Percentiles rank a stretch among this genome's conserved stretches.
phyloP scores from a whole-genome alignment of 2,329 filamentous ascomycete species.

The Fusarium penzigii region DNA sequence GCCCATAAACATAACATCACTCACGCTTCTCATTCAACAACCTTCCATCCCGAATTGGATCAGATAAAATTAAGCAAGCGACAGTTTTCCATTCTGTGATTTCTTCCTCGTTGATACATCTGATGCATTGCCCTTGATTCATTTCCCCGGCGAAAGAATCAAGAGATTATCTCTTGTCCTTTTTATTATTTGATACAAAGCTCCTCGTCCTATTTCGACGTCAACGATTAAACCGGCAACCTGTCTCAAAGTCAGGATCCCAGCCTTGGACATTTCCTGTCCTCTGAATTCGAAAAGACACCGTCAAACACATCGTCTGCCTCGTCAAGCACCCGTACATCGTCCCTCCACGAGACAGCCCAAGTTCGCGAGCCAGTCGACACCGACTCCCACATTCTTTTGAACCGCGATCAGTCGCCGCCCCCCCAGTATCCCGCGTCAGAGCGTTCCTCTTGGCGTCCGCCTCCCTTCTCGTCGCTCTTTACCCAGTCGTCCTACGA shows the following conservation, averaged over 20 bases:
- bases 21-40: conserved; percentile 23
- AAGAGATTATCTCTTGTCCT: background rate
- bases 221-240: conserved; percentile 35
- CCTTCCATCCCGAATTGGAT: conserved; percentile 14
- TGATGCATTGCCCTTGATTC: conserved; percentile 1
- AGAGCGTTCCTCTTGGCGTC: conserved; percentile 54
- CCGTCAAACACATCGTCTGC: conserved; percentile 29
- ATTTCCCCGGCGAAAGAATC: too few species aligned
- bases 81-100: background rate
- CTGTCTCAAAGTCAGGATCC: conserved; percentile 39
- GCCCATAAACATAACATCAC: conserved; percentile 12
- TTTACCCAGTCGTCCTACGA: conserved; percentile 44
- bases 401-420: conserved; percentile 47
- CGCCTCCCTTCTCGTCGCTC: conserved; percentile 63
- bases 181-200: conserved; percentile 1
- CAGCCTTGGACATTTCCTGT: conserved; percentile 38
- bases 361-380: conserved; percentile 23
- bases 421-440: conserved; percentile 62
- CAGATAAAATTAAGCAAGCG: conserved; percentile 6
- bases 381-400: conserved; percentile 24
- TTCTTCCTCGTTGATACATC: conserved; percentile 4
- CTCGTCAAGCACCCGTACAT: conserved; percentile 27
- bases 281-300: conserved; percentile 37
- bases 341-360: conserved; percentile 25
- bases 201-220: conserved; percentile 11